Base-by-base conservation (phyloP, 495 filamentous ascomycete genomes). In the Penicillium arizonense region DNA sequence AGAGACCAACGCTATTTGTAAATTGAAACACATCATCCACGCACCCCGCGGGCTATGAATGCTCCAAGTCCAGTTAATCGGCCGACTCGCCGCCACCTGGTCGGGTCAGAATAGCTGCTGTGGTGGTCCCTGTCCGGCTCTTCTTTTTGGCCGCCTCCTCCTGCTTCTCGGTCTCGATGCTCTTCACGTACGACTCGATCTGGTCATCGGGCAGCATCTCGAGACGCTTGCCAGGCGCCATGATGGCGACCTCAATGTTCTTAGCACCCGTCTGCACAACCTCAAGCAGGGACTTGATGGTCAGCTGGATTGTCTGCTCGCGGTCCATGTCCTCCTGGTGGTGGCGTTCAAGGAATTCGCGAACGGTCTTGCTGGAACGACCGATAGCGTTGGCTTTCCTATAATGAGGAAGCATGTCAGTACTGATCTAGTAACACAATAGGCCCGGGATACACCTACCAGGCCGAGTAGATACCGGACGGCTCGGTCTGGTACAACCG, bases 351-450 rank as follows among this genome's bases (percentile, higher is more conserved):
- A 98, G 80, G 75, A 98, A 98, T 69, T 98, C 94, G 51, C 94
- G 86, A 36, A 98, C 94, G 4, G 94, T 97, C 81, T 98, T 98
- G 82, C 89, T 95, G 16, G 93, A 96, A 61, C 94, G 86, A 40
- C 94, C 94, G 69, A 98, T 98, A 44, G 94, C 94, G 66, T 98
- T 98, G 59, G 94, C 95, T 84, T 98, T 98, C 94, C 93, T 97
- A 61, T 56, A 56, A 13, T 1, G 28, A 41, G 23, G 13, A 14
- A 16, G 49, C 37, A 1, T 47, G 46, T 56, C 57, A 61, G 44
- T 32, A 14, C 13, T 40, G 8, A 36, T 59, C 38, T 48, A 36
- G 40, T 16, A 37, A 16, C n/a, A 21, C 16, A 13, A 34, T 26
- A 14, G 23, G 2, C 36, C 4, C 7, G 16, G 45, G 42, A 20